These are phyloP conservation scores for Cucurbita ficifolia DNA, from an alignment of 306 rosid species.

Conservation along the genomic window DNA sequence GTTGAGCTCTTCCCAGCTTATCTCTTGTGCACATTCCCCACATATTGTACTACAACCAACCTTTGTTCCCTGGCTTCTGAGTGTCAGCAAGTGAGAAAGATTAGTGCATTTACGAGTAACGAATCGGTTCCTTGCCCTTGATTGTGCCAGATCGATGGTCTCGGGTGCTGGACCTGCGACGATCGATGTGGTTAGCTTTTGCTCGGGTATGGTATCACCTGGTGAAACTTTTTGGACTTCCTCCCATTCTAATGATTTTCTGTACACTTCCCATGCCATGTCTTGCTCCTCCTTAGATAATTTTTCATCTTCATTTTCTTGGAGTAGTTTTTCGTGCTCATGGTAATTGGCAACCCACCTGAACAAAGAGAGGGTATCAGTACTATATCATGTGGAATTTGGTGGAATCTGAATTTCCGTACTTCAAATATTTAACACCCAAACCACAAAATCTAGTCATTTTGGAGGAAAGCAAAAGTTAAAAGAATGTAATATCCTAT, in stretches of 20 bases:
- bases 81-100: conserved; percentile 71
- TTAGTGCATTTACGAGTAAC: conserved; percentile 63
- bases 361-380: neutral
- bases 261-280: conserved; percentile 90
- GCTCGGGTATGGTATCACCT: conserved; percentile 28
- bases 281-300: conserved; percentile 96
- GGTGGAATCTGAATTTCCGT: neutral
- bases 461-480: neutral
- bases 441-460: neutral
- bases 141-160: conserved; percentile 10
- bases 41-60: conserved; percentile 62
- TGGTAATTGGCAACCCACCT: conserved; percentile 91
- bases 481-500: neutral
- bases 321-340: conserved; percentile 73
- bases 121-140: conserved; percentile 24
- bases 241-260: conserved; percentile 73
- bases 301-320: conserved; percentile 89
- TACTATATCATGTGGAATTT: neutral
- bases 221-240: conserved; percentile 66
- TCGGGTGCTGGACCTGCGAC: conserved; percentile 17
- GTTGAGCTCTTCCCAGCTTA: conserved; percentile 65
- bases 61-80: conserved; percentile 79
- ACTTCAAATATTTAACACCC: neutral
- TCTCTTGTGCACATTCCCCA: conserved; percentile 85
- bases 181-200: conserved; percentile 19